These are phyloP conservation scores for Colletotrichum sidae DNA, from an alignment of 2,329 filamentous ascomycete genomes.

Conservation along the genomic window DNA sequence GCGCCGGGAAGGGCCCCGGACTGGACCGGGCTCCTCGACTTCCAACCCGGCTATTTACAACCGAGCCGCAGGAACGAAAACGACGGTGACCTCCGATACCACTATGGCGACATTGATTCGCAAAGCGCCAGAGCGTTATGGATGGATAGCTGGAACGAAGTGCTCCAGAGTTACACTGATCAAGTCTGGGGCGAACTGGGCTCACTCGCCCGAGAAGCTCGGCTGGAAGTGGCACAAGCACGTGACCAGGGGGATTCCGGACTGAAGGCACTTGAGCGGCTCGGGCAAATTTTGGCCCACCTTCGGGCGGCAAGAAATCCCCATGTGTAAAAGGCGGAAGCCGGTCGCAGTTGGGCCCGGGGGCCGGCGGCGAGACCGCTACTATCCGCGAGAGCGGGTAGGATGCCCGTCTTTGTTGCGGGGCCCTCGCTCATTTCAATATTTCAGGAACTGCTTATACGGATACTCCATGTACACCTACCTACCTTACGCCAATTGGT, in stretches of 20 bases:
- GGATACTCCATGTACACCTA: too few species aligned
- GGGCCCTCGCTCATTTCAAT: too few species aligned
- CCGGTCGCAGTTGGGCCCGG: conserved; percentile 35
- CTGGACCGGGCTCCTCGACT: conserved; percentile 64
- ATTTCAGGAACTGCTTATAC: too few species aligned
- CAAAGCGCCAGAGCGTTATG: conserved; percentile 57
- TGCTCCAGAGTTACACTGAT: conserved; percentile 69
- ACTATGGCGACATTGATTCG: conserved; percentile 54
- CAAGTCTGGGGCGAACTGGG: conserved; percentile 76
- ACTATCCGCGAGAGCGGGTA: too few species aligned
- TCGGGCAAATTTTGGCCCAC: conserved; percentile 52
- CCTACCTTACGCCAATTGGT: too few species aligned
- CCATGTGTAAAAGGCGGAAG: too few species aligned
- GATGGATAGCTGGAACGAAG: conserved; percentile 67
- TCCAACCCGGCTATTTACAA: conserved; percentile 58
- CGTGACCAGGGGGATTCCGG: conserved; percentile 27
- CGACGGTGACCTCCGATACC: conserved; percentile 30
- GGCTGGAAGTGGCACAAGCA: conserved; percentile 58
- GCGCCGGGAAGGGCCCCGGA: conserved; percentile 1
- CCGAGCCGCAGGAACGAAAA: conserved; percentile 5
- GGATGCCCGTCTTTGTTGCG: too few species aligned
- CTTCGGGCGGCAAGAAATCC: conserved; percentile 39
- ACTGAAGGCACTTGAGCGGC: conserved; percentile 47
- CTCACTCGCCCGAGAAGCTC: conserved; percentile 67
- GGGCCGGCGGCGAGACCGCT: too few species aligned